These are phyloP conservation scores for Nicotiana knightiana DNA, from an alignment of 257 asterid genomes.

Conservation along the genomic window DNA sequence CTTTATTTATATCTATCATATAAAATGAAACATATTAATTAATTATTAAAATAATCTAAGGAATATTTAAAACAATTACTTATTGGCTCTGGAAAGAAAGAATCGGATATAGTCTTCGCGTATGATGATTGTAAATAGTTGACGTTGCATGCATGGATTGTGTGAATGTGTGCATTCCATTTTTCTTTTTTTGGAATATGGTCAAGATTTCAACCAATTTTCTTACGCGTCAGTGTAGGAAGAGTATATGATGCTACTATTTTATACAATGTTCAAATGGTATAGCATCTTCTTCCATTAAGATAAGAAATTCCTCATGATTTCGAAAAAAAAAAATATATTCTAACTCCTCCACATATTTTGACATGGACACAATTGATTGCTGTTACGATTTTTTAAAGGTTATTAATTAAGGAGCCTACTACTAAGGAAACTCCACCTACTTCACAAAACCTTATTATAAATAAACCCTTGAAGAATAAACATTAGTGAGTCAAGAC, in stretches of 20 bases:
- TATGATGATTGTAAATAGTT: background rate
- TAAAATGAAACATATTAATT: too few relatives aligned
- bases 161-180: background rate
- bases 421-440: background rate
- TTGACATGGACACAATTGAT: background rate
- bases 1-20: too few relatives aligned
- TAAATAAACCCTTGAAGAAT: background rate
- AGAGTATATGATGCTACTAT: background rate
- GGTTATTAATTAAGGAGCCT: background rate
- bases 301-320: background rate
- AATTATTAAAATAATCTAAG: too few relatives aligned
- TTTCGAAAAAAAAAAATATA: background rate
- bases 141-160: background rate
- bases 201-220: background rate
- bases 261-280: background rate
- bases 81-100: background rate
- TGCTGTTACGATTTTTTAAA: background rate
- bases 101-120: background rate
- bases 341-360: background rate
- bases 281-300: background rate
- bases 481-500: background rate
- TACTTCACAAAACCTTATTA: background rate
- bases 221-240: background rate
- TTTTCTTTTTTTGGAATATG: background rate
- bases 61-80: background rate